Evolutionary conservation across 2,329 filamentous ascomycete genomes (phyloP).

Genomic region (Parastagonospora nodorum): DNA sequence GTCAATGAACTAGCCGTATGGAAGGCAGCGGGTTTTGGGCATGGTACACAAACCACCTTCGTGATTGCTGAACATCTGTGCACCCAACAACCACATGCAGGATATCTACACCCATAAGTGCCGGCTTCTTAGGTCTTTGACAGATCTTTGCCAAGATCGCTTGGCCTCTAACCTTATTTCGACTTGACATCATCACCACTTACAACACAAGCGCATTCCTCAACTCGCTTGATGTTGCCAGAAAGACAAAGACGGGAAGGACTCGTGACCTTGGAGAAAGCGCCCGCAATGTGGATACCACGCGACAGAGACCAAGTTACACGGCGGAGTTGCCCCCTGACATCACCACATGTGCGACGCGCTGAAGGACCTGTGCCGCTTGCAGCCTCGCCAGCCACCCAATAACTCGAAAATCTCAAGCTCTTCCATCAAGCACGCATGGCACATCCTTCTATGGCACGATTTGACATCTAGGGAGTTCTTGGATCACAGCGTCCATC

Average conservation of each 20-base stretch:
- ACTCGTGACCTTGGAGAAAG: neutral
- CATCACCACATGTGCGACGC: neutral
- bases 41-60: too few relatives aligned
- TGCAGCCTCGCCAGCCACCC: neutral
- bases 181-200: neutral
- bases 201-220: neutral
- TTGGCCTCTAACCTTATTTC: constrained; percentile 2
- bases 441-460: neutral
- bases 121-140: too few relatives aligned
- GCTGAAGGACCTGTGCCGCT: neutral
- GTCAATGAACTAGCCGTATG: too few relatives aligned
- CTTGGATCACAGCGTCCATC: neutral
- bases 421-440: neutral
- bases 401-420: neutral
- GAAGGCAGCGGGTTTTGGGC: too few relatives aligned
- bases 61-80: too few relatives aligned
- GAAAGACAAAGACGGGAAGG: neutral
- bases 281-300: neutral
- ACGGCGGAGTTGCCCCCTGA: neutral
- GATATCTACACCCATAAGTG: neutral
- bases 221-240: neutral
- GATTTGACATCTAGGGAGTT: neutral
- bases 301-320: neutral
- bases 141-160: neutral
- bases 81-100: too few relatives aligned